Evolutionary conservation across 306 rosid species (phyloP).

Genomic region (Medicago arabica): DNA sequence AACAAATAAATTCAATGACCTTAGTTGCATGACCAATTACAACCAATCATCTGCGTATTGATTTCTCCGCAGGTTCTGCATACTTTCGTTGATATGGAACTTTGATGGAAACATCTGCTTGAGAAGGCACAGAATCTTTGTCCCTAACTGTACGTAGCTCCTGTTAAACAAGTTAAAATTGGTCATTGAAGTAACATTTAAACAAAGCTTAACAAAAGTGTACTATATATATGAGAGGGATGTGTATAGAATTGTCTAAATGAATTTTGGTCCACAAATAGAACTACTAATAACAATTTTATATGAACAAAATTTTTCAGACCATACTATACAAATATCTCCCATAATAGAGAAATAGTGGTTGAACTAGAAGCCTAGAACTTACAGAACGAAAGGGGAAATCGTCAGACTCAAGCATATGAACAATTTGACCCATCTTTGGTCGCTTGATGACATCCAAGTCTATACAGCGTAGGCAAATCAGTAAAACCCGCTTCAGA

Average conservation of each 20-base stretch:
- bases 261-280: background rate
- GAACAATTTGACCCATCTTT: conserved; percentile 97
- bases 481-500: conserved; percentile 78
- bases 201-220: conserved; percentile 21
- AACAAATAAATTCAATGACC: conserved; percentile 47
- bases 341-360: conserved; percentile 10
- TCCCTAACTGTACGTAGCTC: conserved; percentile 74
- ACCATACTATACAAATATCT: background rate
- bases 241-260: background rate
- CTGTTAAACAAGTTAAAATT: conserved; percentile 49
- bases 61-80: conserved; percentile 50
- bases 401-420: conserved; percentile 97
- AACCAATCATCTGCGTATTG: conserved; percentile 60
- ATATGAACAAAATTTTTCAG: background rate
- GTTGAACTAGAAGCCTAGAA: conserved; percentile 12
- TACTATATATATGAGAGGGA: background rate
- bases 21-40: conserved; percentile 40
- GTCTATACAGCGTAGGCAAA: conserved; percentile 92
- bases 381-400: conserved; percentile 90
- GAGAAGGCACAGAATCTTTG: conserved; percentile 50
- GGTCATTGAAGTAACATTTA: conserved; percentile 14
- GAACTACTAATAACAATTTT: background rate
- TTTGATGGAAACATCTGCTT: conserved; percentile 48
- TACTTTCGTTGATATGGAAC: conserved; percentile 48
- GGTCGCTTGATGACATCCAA: conserved; percentile 88